phyloP scores from a whole-genome alignment of 2,329 filamentous ascomycete genomes.

The Aspergillus sp. region DNA sequence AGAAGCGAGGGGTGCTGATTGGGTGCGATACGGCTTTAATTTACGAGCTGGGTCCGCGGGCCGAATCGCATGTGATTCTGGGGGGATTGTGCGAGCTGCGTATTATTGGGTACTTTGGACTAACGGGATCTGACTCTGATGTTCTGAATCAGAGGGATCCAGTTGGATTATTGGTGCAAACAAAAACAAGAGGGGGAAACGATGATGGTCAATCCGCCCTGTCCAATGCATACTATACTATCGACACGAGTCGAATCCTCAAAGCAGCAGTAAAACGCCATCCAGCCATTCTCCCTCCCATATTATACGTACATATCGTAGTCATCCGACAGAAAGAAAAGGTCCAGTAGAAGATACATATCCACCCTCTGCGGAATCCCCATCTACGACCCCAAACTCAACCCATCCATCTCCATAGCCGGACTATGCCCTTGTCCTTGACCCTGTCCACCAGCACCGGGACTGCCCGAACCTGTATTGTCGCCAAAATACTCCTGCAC shows the following conservation, averaged over 20 bases:
- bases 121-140: too few species aligned
- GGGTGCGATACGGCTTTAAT: neutral
- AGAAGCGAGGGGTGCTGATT: neutral
- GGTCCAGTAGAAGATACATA: neutral
- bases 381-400: neutral
- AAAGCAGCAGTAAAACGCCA: neutral
- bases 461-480: neutral
- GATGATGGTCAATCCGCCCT: too few species aligned
- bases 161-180: too few species aligned
- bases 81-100: too few species aligned
- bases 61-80: neutral
- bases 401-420: conserved; percentile 12
- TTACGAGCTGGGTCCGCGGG: neutral
- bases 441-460: neutral
- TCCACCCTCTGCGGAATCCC: neutral
- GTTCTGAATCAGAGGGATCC: too few species aligned
- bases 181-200: too few species aligned
- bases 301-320: neutral
- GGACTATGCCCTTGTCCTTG: neutral
- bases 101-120: too few species aligned
- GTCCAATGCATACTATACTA: too few species aligned
- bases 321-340: neutral
- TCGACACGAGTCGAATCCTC: neutral
- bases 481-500: conserved; percentile 21
- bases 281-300: neutral